Base-by-base conservation (phyloP, 352 stramenopile species). In the Phytophthora tubulina region DNA sequence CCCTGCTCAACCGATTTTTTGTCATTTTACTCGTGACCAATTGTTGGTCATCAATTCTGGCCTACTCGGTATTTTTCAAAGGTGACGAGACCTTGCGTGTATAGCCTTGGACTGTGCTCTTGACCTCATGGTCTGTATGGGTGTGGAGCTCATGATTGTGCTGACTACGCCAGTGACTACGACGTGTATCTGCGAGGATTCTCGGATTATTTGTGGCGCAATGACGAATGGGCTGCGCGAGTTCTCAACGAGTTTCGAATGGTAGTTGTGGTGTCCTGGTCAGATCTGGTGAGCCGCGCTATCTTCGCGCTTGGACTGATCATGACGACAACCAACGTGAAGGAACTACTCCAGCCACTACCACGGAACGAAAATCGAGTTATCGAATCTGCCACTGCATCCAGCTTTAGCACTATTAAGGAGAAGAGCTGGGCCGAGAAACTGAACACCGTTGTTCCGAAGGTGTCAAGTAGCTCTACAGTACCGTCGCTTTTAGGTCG, bases 1-100 rank as follows among this genome's bases (percentile, higher is more conserved):
- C 57, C n/a, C n/a, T 70, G n/a, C 68, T 84, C n/a, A 79, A 84
- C 21, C 51, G 60, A 1, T 68, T 82, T 17, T 77, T 73, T 33
- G 73, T 75, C 1, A 17, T 59, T 7, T 31, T 84, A 14, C 38
- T 84, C 3, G 60, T 72, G 7, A 2, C 58, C 6, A 79, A 79
- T n/a, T 79, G 57, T 36, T 79, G 62, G 67, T 60, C 59, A 4
- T 60, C 63, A 3, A 45, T 55, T 6, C n/a, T 76, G 10, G 30
- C 72, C 1, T 57, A 65, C 60, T 61, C 58, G 0, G 4, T 27
- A 3, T 54, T 71, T 2, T 59, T 67, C 15, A 67, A 46, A 15
- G 54, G 41, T 13, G 33, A 73, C 15, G 67, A 75, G 41, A 36
- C 58, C 3, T 76, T 30, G 32, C n/a, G 1, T 70, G 41, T n/a